Conservation (phyloP, 257 asterid genomes). For the Solanum pinnatisectum region DNA sequence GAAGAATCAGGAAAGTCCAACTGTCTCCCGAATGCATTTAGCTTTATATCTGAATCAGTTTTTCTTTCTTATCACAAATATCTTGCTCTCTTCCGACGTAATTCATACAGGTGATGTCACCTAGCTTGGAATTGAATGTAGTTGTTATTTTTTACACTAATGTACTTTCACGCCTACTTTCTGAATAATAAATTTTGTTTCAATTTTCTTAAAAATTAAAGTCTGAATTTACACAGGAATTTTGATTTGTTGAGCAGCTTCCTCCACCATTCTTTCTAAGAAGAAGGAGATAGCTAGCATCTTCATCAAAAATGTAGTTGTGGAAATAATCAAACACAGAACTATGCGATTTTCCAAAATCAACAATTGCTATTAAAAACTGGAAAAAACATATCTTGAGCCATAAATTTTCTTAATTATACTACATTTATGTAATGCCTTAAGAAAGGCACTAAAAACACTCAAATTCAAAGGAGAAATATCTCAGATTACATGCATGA, state of each 20-base stretch:
- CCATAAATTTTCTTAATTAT: not conserved
- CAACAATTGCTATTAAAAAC: not conserved
- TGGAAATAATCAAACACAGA: not conserved
- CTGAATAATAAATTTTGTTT: not conserved
- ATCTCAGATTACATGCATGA: not conserved
- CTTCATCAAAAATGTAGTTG: not conserved
- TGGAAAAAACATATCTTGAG: not conserved
- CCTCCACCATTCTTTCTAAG: not conserved
- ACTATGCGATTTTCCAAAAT: not conserved
- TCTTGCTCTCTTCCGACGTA: not conserved
- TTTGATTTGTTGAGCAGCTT: not conserved
- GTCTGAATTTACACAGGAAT: not conserved
- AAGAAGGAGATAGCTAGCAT: not conserved
- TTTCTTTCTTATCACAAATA: not conserved
- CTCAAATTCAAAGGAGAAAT: not conserved
- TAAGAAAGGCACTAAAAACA: not conserved
- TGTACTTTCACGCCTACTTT: not conserved
- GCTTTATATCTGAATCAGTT: not conserved
- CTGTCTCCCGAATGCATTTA: not conserved
- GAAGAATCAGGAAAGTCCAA: not conserved
- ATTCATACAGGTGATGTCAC: not conserved
- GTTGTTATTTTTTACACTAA: not conserved
- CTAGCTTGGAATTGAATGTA: not conserved
- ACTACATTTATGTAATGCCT: not conserved
- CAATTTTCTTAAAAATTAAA: not conserved